Percentiles rank a stretch among this genome's conserved stretches.
Evolutionary conservation across 2,329 filamentous ascomycete genomes (phyloP).

Genomic region (Nothophoma quercina): DNA sequence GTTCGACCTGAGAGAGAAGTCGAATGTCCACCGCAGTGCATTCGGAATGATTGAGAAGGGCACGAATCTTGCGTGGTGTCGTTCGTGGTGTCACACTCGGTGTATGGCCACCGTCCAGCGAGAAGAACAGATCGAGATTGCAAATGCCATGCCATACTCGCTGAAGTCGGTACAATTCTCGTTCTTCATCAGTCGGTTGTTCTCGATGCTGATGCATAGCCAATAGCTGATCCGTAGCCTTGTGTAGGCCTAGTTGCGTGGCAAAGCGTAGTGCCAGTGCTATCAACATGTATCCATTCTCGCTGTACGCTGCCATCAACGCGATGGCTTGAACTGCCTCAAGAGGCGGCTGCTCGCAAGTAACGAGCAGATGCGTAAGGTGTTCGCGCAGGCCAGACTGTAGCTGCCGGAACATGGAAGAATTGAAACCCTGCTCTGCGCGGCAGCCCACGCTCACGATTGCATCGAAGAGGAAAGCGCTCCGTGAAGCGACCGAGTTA

Average conservation of each 20-base stretch:
- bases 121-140: conserved; percentile 59
- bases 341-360: conserved; percentile 50
- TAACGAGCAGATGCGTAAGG: conserved; percentile 57
- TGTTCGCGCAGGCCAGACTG: conserved; percentile 47
- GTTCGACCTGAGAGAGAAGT: conserved; percentile 61
- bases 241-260: conserved; percentile 55
- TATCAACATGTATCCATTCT: conserved; percentile 60
- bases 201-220: conserved; percentile 27
- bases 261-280: conserved; percentile 62
- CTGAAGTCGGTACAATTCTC: conserved; percentile 44
- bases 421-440: conserved; percentile 53
- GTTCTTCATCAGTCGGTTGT: conserved; percentile 32
- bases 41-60: conserved; percentile 54
- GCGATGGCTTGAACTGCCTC: conserved; percentile 63
- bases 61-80: conserved; percentile 54
- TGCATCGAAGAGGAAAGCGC: conserved; percentile 59
- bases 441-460: conserved; percentile 63
- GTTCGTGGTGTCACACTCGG: conserved; percentile 49
- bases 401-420: conserved; percentile 46
- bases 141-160: conserved; percentile 63
- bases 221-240: conserved; percentile 51
- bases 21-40: conserved; percentile 60
- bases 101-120: conserved; percentile 56
- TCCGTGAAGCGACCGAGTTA: conserved; percentile 55
- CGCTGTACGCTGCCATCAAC: conserved; percentile 61